Conservation (phyloP, 2,329 filamentous ascomycete species). For the Magnaporthiopsis incrustans region DNA sequence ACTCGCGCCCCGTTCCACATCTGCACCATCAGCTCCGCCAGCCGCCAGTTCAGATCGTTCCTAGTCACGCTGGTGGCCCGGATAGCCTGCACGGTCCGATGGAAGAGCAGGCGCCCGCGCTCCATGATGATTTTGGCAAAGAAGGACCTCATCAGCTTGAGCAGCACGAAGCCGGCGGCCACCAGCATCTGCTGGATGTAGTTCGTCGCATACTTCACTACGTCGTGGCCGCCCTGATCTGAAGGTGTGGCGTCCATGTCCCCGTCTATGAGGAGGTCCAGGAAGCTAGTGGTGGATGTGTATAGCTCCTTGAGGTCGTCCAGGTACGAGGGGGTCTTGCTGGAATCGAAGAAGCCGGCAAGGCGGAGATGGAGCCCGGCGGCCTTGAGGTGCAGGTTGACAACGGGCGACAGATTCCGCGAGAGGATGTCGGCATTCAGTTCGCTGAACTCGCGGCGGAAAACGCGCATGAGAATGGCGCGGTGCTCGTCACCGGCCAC, state of each 20-base stretch:
- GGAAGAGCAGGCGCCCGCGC: conserved; percentile 60
- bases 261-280: conserved; percentile 55
- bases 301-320: conserved; percentile 70
- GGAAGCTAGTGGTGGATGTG: conserved; percentile 61
- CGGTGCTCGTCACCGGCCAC: conserved; percentile 60
- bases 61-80: conserved; percentile 65
- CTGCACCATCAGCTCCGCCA: conserved; percentile 80
- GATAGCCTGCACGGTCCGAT: conserved; percentile 61
- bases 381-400: conserved; percentile 61
- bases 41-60: conserved; percentile 71
- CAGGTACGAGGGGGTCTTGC: conserved; percentile 61
- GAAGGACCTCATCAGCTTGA: conserved; percentile 72
- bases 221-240: conserved; percentile 39
- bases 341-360: conserved; percentile 74
- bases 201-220: conserved; percentile 60
- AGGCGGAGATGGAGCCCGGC: conserved; percentile 69
- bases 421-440: conserved; percentile 53
- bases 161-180: conserved; percentile 68
- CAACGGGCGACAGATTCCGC: conserved; percentile 47
- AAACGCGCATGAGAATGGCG: conserved; percentile 58
- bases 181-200: conserved; percentile 82
- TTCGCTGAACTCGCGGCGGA: conserved; percentile 56
- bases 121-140: conserved; percentile 64
- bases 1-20: conserved; percentile 69
- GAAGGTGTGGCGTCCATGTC: conserved; percentile 33